Base-by-base conservation (phyloP, 805 yeast species). In the Blastobotrys chiropterorum region DNA sequence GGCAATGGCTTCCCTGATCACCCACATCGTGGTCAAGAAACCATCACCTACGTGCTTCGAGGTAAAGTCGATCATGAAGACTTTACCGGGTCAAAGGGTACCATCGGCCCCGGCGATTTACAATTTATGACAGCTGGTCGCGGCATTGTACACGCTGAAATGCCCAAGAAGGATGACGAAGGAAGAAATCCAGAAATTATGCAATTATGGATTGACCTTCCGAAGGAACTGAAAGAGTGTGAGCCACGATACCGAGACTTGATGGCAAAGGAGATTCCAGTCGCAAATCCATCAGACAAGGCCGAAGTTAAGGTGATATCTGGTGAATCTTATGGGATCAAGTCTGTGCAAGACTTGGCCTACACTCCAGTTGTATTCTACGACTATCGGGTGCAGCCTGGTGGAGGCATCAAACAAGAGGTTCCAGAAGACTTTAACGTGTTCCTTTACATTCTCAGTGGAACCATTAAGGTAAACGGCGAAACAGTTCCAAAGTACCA, bases 81-180 rank as follows among this genome's bases (percentile, higher is more conserved):
- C 66, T 87, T 88, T 69, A 85, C 94, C 2, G 95, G 95, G 1
- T 72, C 84, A 14, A 74, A 77, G 48, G 96, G 95, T 49, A 74
- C 87, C 22, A 69, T 89, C 49, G 75, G 79, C 56, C 80, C 87
- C 4, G 96, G 95, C 50, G 96, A 88, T 66, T 71, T 88, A 58
- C 96, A 88, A 68, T 87, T 88, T 67, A 88, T 88, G 96, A 88
- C 95, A 38, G 96, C 96, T 5, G 96, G 96, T 53, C 79, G 77
- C 61, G 96, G 94, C 49, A 78, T 87, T 42, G 87, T 85, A 44
- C 96, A 88, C 67, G 78, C 88, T 2, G 96, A 88, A 63, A 88
- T 88, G 81, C 95, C 95, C 5, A 81, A 82, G 44, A 69, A 71
- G 44, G 68, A 71, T 55, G 72, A 71, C n/a, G 72, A 76, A 46